These are phyloP conservation scores for Capsicum chinense DNA, from an alignment of 257 asterid genomes.

Conservation along the genomic window DNA sequence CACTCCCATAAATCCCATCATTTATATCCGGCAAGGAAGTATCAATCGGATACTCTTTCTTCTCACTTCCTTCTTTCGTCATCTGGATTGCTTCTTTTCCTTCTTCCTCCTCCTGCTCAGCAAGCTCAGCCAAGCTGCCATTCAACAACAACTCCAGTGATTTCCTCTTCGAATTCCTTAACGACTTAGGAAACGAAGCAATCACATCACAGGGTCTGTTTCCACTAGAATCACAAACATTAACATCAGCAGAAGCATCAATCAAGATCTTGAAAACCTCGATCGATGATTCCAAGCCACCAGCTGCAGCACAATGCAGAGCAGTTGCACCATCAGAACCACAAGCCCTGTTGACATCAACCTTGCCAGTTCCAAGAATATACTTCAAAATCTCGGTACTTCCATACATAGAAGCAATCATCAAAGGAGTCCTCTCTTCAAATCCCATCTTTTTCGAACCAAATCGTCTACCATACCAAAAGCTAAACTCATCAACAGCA, in stretches of 20 bases:
- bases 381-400: slow-evolving; percentile 64
- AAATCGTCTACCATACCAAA: slow-evolving; percentile 76
- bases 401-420: slow-evolving; percentile 82
- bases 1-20: slow-evolving; percentile 50
- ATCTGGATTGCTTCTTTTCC: slow-evolving; percentile 29
- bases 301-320: slow-evolving; percentile 86
- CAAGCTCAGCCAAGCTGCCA: slow-evolving; percentile 40
- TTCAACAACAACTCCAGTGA: slow-evolving; percentile 65
- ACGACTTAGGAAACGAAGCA: slow-evolving; percentile 48
- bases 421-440: slow-evolving; percentile 73
- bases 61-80: slow-evolving; percentile 48
- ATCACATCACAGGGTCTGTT: slow-evolving; percentile 67
- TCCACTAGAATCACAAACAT: slow-evolving; percentile 59
- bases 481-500: slow-evolving; percentile 61
- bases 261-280: slow-evolving; percentile 64
- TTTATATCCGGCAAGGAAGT: slow-evolving; percentile 57
- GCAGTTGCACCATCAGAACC: slow-evolving; percentile 84
- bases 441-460: slow-evolving; percentile 76
- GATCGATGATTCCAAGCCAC: slow-evolving; percentile 56
- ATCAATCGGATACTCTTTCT: slow-evolving; percentile 74
- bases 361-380: slow-evolving; percentile 51
- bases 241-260: slow-evolving; percentile 53
- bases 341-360: slow-evolving; percentile 69
- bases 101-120: slow-evolving; percentile 45
- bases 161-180: slow-evolving; percentile 46